Percentiles rank a stretch among this genome's conserved stretches.
Evolutionary conservation across 2,329 filamentous ascomycete genomes (phyloP).

Genomic region (Fusarium tuaranense): DNA sequence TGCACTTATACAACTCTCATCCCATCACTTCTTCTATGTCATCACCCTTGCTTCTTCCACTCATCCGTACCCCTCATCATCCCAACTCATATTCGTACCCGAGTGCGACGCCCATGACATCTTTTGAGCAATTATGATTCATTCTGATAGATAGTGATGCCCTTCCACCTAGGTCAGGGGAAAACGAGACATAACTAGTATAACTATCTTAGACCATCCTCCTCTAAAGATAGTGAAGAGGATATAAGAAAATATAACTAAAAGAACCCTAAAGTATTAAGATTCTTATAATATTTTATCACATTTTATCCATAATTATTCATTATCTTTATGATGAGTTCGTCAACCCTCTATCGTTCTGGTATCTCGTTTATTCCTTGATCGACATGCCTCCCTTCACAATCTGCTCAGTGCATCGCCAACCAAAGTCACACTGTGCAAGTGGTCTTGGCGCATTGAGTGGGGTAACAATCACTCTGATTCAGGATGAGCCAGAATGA

Average conservation of each 20-base stretch:
- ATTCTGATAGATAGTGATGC: constrained; percentile 33
- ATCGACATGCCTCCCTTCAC: too few relatives aligned
- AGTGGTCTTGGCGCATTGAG: too few relatives aligned
- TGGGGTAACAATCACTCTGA: constrained; percentile 3
- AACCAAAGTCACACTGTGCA: too few relatives aligned
- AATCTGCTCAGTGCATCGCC: too few relatives aligned
- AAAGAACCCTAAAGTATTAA: not conserved
- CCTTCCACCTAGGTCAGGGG: too few relatives aligned
- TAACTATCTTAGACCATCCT: too few relatives aligned
- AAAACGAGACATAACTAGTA: too few relatives aligned
- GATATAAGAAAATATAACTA: not conserved
- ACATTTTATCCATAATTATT: not conserved
- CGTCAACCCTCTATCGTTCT: too few relatives aligned
- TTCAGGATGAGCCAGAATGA: constrained; percentile 49
- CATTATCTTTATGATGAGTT: too few relatives aligned
- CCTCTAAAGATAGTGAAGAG: not conserved
- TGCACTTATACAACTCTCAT: constrained; percentile 4
- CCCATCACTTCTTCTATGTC: not conserved
- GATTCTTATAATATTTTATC: not conserved
- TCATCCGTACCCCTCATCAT: not conserved
- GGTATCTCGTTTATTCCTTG: too few relatives aligned
- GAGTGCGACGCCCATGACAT: not conserved
- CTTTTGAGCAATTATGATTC: constrained; percentile 42
- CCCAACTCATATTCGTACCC: not conserved
- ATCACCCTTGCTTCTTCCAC: not conserved